Base-by-base conservation (phyloP, 441 rosid genomes). In the Croton setiger region DNA sequence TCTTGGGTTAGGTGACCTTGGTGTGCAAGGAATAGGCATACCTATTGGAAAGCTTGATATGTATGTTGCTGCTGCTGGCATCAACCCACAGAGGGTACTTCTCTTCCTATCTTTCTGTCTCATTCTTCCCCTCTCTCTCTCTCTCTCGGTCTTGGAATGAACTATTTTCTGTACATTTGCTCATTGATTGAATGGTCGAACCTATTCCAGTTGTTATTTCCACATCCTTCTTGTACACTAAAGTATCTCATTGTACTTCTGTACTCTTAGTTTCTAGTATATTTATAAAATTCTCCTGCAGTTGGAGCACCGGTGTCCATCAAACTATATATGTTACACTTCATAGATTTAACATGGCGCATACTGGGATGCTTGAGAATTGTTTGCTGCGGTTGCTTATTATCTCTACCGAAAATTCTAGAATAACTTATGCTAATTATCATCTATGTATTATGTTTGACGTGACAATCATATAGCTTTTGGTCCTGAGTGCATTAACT, bases 1-100 rank as follows among this genome's bases (percentile, higher is more conserved):
- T 75, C 97, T 95, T 73, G 99, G 99, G 79, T 86, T 95, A 66
- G 99, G 99, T 54, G 99, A 95, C 73, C 98, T 95, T 69, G 99
- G 99, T 65, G 98, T 92, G 66, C 99, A 95, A 79, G 99, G 98
- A 49, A 95, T 95, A 65, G 98, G 97, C 41, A 95, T 92, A 76
- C 96, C 99, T 23, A 90, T 95, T 35, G 98, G 99, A 61, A 95
- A 95, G 79, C 93, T 95, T 33, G 99, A 95, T 80, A 90, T 95
- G 83, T 92, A 95, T 73, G 98, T 95, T 57, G 87, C 98, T 68
- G 98, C 97, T 53, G 99, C 99, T 66, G 99, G 99, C 67, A 83
- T 95, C 83, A 88, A 92, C 69, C 99, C 99, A 33, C 98, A 92
- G 74, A 84, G 82, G 71, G 99, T 93, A 91, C 45, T 85, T 12